A percentile compares a stretch with the other conserved stretches of the same genome.
These are phyloP conservation scores for Colletotrichum tanaceti DNA, from an alignment of 2,329 filamentous ascomycete genomes.

Conservation along the genomic window DNA sequence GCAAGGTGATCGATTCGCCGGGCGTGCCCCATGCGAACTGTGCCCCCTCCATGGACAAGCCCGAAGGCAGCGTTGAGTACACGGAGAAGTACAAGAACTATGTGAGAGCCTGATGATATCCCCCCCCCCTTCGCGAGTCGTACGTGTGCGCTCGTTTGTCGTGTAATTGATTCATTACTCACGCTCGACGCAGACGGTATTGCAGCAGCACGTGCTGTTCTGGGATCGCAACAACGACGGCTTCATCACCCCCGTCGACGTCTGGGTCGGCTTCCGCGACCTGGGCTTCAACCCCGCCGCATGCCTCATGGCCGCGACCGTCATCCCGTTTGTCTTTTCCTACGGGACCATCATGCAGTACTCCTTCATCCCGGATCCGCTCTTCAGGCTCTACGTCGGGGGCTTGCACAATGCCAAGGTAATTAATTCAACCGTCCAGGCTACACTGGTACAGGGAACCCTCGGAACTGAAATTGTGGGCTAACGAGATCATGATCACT, in stretches of 20 bases:
- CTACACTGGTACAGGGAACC: no score
- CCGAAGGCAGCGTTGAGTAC: constrained; percentile 11
- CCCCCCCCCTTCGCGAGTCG: no score
- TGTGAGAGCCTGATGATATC: constrained; percentile 4
- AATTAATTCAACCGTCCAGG: no score
- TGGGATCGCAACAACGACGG: constrained; percentile 54
- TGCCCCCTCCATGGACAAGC: constrained; percentile 17
- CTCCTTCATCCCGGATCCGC: constrained; percentile 49
- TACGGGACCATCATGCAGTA: constrained; percentile 54
- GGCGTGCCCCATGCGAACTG: constrained; percentile 29
- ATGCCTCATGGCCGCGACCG: constrained; percentile 50
- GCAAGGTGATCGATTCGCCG: constrained; percentile 12
- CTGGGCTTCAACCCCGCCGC: constrained; percentile 52
- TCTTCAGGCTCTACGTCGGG: constrained; percentile 49
- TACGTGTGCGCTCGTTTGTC: background rate
- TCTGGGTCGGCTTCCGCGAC: constrained; percentile 52
- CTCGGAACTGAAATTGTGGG: no score
- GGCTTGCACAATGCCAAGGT: constrained; percentile 54
- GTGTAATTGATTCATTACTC: background rate
- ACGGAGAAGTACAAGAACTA: constrained; percentile 15
- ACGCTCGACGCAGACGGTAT: constrained; percentile 42
- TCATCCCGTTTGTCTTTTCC: constrained; percentile 56
- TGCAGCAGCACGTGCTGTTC: constrained; percentile 55
- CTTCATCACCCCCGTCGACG: constrained; percentile 51
- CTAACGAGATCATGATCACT: background rate